Percentiles rank a stretch among this genome's conserved stretches.
Conservation (phyloP, 768 basidiomycete species). For the Phylloporus rhodoxanthus region DNA sequence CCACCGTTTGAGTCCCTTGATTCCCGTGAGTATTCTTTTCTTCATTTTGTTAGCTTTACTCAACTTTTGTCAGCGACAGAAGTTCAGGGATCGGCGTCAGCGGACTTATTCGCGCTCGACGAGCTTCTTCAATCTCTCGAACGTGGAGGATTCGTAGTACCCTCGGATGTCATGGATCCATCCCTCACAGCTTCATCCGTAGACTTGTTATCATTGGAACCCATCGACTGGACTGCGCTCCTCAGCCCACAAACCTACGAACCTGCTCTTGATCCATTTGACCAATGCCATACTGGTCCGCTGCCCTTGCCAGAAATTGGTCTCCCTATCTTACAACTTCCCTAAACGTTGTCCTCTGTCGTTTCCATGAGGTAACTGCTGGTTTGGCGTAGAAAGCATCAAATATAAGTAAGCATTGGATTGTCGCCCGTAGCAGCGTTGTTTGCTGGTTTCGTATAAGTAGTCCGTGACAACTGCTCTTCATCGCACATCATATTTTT, state of each 20-base stretch:
- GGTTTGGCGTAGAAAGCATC: not conserved
- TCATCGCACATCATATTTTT: not conserved
- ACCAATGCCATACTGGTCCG: not conserved
- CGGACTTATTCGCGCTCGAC: not conserved
- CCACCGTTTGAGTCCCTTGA: not conserved
- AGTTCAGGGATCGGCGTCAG: not conserved
- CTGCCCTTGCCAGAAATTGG: conserved; percentile 3
- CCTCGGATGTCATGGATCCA: not conserved
- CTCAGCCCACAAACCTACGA: not conserved
- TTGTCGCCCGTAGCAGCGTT: no score
- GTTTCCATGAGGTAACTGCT: not conserved
- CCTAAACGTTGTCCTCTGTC: not conserved
- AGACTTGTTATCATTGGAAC: not conserved
- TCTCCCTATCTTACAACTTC: conserved; percentile 1
- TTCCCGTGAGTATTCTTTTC: not conserved
- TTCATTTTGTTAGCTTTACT: not conserved
- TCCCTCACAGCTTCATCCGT: not conserved
- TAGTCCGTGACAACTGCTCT: not conserved
- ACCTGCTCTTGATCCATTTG: not conserved
- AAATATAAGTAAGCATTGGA: not conserved
- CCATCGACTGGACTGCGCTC: conserved; percentile 12
- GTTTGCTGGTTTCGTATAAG: no score
- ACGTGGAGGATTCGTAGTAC: not conserved
- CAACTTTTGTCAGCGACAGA: not conserved
- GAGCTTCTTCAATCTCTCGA: conserved; percentile 5